Base-by-base conservation (phyloP, 352 stramenopile genomes). In the Pythium oligandrum region DNA sequence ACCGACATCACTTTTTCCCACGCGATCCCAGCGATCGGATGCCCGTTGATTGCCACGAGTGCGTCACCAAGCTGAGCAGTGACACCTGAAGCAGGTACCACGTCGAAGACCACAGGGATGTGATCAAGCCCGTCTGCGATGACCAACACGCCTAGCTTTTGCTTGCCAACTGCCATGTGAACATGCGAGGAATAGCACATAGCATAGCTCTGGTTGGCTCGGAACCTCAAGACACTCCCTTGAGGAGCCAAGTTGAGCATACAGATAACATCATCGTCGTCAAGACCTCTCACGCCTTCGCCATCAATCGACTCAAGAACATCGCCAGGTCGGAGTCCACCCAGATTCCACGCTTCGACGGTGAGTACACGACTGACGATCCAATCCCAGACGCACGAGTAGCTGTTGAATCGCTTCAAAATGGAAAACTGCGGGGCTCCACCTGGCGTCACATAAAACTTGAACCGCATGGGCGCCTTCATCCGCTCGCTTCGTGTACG, bases 291-390 rank as follows among this genome's bases (percentile, higher is more conserved):
- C 4, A 86, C 54, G 12, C 51, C 44, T 9, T 64, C 67, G 30
- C 60, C 69, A 2, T 55, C 66, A 2, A 88, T 74, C 0, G 70
- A 71, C 42, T 86, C 72, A 10, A 90, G 57, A 4, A 83, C 58
- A 36, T 90, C 78, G 9, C 76, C 78, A 4, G 73, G 61, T 4
- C 67, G 78, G 52, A 90, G 54, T 3, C 70, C 74, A 11, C 67
- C 66, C 17, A 36, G 6, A 31, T 72, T 61, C 70, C 74, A 86
- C 1, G 73, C 74, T 5, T 67, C 58, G 26, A 56, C 52, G 6
- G 40, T 66, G 26, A 61, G 70, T 51, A 85, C 53, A 4, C 34
- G 8, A 4, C 35, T 38, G 6, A 66, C 54, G 11, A 51, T 30
- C 58, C 58, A 65, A 37, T 44, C 51, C 17, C 17, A 26, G 17